Percentiles rank a stretch among this genome's conserved stretches.
These are phyloP conservation scores for Chalaropsis ovoidea DNA, from an alignment of 2,329 filamentous ascomycete genomes.

Conservation along the genomic window DNA sequence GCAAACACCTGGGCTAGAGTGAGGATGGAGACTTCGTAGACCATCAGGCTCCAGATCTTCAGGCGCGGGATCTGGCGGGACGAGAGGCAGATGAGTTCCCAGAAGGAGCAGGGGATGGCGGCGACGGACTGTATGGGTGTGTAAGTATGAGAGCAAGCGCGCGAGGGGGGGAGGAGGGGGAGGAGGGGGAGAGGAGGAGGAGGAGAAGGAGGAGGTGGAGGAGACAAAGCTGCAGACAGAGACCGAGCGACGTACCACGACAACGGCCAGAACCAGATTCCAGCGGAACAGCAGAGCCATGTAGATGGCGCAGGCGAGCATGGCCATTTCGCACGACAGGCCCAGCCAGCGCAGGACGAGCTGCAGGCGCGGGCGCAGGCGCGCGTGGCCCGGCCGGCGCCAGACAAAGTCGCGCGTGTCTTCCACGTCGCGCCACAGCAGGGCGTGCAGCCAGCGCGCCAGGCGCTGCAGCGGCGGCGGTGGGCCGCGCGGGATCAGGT, in stretches of 20 bases:
- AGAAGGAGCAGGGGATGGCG: constrained; percentile 7
- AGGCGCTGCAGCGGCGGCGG: neutral
- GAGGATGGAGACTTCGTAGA: constrained; percentile 2
- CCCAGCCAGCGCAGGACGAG: neutral
- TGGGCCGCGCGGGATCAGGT: neutral
- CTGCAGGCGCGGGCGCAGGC: neutral
- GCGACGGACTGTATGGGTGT: neutral
- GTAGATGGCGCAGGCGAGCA: constrained; percentile 1
- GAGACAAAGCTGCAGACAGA: neutral
- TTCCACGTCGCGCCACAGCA: neutral
- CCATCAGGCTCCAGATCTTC: neutral
- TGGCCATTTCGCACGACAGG: neutral
- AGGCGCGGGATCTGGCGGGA: constrained; percentile 6
- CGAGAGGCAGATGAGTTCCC: constrained; percentile 8
- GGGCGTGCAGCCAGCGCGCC: neutral
- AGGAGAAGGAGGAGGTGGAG: neutral
- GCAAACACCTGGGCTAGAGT: neutral
- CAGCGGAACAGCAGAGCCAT: neutral
- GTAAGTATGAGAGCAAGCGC: neutral
- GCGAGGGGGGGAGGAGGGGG: too few relatives aligned
- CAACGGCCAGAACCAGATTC: neutral
- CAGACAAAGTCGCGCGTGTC: neutral
- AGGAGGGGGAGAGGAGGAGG: too few relatives aligned
- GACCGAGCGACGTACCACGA: neutral
- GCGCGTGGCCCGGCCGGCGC: neutral